These are phyloP conservation scores for Ampelomyces quisqualis DNA, from an alignment of 2,329 filamentous ascomycete genomes.

Conservation along the genomic window DNA sequence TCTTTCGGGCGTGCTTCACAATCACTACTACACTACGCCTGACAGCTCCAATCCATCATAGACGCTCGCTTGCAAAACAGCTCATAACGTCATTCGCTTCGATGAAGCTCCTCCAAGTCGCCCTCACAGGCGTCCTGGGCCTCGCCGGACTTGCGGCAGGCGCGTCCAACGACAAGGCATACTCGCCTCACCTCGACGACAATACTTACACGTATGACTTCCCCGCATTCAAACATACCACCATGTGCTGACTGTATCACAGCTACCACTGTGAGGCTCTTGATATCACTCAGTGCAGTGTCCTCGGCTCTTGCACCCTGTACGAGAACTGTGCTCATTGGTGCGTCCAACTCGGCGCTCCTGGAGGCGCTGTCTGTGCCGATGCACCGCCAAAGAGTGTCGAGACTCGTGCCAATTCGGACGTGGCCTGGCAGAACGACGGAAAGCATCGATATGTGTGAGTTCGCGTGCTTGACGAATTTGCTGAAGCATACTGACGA, in stretches of 20 bases:
- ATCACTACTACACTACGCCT: too few species aligned
- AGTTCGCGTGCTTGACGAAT: too few species aligned
- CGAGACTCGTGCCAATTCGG: constrained; percentile 1
- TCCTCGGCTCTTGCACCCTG: not conserved
- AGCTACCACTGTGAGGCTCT: constrained; percentile 1
- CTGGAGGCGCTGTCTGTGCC: not conserved
- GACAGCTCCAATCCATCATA: too few species aligned
- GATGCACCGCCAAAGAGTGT: not conserved
- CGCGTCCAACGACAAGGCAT: not conserved
- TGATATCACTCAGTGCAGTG: not conserved
- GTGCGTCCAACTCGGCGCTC: not conserved
- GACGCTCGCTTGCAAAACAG: not conserved
- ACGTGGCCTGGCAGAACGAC: too few species aligned
- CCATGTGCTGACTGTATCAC: not conserved
- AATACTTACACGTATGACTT: not conserved
- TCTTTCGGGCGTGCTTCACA: too few species aligned
- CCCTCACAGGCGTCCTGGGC: constrained; percentile 4
- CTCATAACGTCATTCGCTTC: not conserved
- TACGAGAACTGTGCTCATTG: not conserved
- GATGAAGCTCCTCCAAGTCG: constrained; percentile 10
- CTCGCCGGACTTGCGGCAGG: constrained; percentile 6
- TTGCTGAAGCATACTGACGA: too few species aligned
- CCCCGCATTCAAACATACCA: too few species aligned
- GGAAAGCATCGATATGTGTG: too few species aligned
- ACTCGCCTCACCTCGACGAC: not conserved